Evolutionary conservation across 495 filamentous ascomycete species (phyloP).

Genomic region (Cairneyella variabilis): DNA sequence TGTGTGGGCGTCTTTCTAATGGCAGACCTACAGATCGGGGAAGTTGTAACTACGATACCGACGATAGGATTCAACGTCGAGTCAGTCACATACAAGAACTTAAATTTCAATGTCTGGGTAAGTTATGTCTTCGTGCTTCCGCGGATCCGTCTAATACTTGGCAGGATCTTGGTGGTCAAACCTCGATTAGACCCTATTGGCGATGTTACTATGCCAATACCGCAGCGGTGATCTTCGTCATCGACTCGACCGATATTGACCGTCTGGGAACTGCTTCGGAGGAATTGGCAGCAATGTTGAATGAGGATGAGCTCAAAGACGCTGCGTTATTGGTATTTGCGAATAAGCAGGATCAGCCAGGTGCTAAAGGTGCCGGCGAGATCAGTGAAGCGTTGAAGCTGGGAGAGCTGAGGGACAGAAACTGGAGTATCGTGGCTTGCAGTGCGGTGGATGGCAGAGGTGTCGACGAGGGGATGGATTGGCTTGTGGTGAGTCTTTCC

Average conservation of each 20-base stretch:
- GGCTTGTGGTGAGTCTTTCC: constrained; percentile 80
- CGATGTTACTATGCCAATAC: constrained; percentile 99
- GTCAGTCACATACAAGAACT: constrained; percentile 92
- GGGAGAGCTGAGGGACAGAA: constrained; percentile 87
- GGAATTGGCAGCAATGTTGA: constrained; percentile 90
- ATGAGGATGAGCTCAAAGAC: constrained; percentile 92
- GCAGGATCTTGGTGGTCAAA: constrained; percentile 93
- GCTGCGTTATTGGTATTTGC: constrained; percentile 92
- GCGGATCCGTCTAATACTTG: not conserved
- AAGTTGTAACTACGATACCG: constrained; percentile 97
- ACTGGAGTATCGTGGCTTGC: constrained; percentile 98
- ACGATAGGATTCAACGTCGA: constrained; percentile 99
- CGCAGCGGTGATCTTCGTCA: constrained; percentile 97
- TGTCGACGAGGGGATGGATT: constrained; percentile 96
- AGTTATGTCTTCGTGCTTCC: not conserved
- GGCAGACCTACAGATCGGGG: constrained; percentile 67
- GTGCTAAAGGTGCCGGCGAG: constrained; percentile 92
- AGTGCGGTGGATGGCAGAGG: constrained; percentile 94
- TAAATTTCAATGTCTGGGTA: constrained; percentile 99
- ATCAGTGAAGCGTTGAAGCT: constrained; percentile 90
- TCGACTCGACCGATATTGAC: constrained; percentile 96
- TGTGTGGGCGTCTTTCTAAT: constrained; percentile 11
- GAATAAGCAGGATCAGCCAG: constrained; percentile 98
- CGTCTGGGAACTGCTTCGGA: constrained; percentile 87
- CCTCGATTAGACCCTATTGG: constrained; percentile 96